A percentile compares a stretch with the other conserved stretches of the same genome.
These are phyloP conservation scores for Apiotrichum siamense DNA, from an alignment of 1,284 basidiomycete genomes.

Conservation along the genomic window DNA sequence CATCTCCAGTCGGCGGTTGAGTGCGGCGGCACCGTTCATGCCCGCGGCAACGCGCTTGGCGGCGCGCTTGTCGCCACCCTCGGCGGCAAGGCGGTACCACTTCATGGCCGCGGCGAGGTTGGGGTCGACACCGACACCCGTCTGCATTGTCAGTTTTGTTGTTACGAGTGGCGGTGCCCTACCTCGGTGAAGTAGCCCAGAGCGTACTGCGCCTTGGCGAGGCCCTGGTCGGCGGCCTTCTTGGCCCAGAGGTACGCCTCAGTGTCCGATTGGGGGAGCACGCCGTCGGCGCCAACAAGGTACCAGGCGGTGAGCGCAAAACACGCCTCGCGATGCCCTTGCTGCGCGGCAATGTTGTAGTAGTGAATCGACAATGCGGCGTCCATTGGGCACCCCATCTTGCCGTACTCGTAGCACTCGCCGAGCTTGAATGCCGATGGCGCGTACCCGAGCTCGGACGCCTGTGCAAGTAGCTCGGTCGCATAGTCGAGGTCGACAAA, in stretches of 20 bases:
- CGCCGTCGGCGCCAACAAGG: conserved; percentile 93
- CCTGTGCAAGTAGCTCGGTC: conserved; percentile 88
- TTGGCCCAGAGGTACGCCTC: conserved; percentile 94
- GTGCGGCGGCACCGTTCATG: conserved; percentile 24
- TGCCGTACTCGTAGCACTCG: conserved; percentile 98
- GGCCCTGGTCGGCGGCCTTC: conserved; percentile 80
- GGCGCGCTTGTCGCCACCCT: conserved; percentile 92
- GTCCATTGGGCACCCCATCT: conserved; percentile 98
- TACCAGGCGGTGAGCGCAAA: conserved; percentile 99
- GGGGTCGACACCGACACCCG: conserved; percentile 73
- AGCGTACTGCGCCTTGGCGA: conserved; percentile 92
- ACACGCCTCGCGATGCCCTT: conserved; percentile 92
- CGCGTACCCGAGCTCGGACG: conserved; percentile 90
- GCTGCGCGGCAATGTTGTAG: conserved; percentile 98
- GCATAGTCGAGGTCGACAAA: conserved; percentile 96
- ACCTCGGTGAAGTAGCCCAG: conserved; percentile 93
- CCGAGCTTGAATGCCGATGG: conserved; percentile 92
- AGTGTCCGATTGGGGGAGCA: conserved; percentile 94
- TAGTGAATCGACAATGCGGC: conserved; percentile 96
- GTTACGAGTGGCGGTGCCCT: not conserved
- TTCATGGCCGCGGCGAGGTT: conserved; percentile 62
- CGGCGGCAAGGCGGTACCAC: conserved; percentile 86
- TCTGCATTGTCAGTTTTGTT: conserved; percentile 38
- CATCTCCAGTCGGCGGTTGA: conserved; percentile 41
- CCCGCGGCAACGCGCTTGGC: conserved; percentile 61